A percentile compares a stretch with the other conserved stretches of the same genome.
Conservation (phyloP, 2,329 filamentous ascomycete genomes). For the Exutisphaerella laricina region DNA sequence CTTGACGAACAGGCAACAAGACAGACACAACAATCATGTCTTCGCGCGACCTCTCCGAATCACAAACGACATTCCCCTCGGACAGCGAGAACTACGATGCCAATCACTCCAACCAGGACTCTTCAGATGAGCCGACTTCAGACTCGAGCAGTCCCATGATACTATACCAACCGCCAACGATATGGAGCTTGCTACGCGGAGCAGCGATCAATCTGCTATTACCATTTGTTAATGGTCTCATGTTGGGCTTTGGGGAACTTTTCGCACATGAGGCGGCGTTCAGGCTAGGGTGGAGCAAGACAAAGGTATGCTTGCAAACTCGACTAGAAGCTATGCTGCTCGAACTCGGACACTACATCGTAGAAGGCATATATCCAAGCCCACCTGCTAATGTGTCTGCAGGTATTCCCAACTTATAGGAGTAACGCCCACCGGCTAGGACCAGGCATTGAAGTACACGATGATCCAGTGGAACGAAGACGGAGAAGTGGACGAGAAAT, state of each 20-base stretch:
- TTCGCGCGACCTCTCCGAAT: slow-evolving; percentile 55
- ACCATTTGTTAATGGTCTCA: slow-evolving; percentile 95
- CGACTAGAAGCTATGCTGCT: not conserved
- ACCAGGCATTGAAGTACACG: slow-evolving; percentile 74
- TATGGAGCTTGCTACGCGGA: slow-evolving; percentile 79
- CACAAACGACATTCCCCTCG: slow-evolving; percentile 69
- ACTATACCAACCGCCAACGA: slow-evolving; percentile 80
- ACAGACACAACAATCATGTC: slow-evolving; percentile 42
- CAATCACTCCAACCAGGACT: slow-evolving; percentile 42
- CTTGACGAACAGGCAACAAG: not conserved
- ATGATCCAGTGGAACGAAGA: slow-evolving; percentile 56
- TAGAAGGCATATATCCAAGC: not conserved
- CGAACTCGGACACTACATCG: not conserved
- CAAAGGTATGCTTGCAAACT: slow-evolving; percentile 62
- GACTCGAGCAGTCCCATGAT: slow-evolving; percentile 64
- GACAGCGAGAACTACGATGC: slow-evolving; percentile 79
- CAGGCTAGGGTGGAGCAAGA: slow-evolving; percentile 84
- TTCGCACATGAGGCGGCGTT: slow-evolving; percentile 96
- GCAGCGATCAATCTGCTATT: slow-evolving; percentile 93
- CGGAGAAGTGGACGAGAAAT: slow-evolving; percentile 51
- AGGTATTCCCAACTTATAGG: slow-evolving; percentile 58
- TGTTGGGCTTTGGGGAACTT: slow-evolving; percentile 95
- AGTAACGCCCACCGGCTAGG: slow-evolving; percentile 59
- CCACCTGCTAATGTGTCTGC: slow-evolving; percentile 4
- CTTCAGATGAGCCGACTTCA: slow-evolving; percentile 55